Evolutionary conservation across 2,329 filamentous ascomycete species (phyloP), one percentile per base, ranked within the genome.

Genomic region (Xylariaceae sp.): DNA sequence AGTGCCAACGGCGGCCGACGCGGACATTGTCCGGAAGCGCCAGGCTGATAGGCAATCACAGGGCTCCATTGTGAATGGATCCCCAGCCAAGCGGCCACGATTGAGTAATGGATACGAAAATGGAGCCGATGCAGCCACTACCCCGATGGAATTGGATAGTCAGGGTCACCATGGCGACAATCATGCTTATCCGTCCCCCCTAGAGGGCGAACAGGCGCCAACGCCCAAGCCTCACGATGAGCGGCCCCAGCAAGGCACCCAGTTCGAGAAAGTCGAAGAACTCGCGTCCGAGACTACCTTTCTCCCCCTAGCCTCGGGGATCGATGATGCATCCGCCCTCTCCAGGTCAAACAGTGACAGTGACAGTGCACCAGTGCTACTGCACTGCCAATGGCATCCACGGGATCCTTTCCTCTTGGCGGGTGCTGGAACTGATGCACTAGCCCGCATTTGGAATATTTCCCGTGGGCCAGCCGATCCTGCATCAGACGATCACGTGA

Each of bases 351-450:
- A 64, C 61, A 47, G 63, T 71, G 80, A 83, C 70, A 47, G 63
- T 71, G 80, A 83, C 70, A 82, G 80, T 68, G 77, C 78, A 74
- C 82, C 84, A 71, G 80, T 86, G 69, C 75, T 87, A 73, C 79
- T 87, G 76, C 83, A 86, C 74, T 87, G 84, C 80, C 83, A 86
- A 78, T 88, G 84, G 82, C 86, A 82, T 78, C 85, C 85, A 67
- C 78, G 73, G 74, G 80, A 87, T 77, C 81, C 84, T 73, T 83
- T 80, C 61, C 77, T 85, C 75, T 78, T 88, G 79, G 85, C 84
- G 74, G 84, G 83, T 78, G 84, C 82, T 77, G 85, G 85, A 69
- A 87, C 83, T 73, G 85, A 87, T 78, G 83, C 84, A 75, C 83
- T 87, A 83, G 85, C 84, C 78, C 84, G 84, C 65, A 79, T 87